Conservation (phyloP, 495 filamentous ascomycete species). For the Hypoxylon fuscum region DNA sequence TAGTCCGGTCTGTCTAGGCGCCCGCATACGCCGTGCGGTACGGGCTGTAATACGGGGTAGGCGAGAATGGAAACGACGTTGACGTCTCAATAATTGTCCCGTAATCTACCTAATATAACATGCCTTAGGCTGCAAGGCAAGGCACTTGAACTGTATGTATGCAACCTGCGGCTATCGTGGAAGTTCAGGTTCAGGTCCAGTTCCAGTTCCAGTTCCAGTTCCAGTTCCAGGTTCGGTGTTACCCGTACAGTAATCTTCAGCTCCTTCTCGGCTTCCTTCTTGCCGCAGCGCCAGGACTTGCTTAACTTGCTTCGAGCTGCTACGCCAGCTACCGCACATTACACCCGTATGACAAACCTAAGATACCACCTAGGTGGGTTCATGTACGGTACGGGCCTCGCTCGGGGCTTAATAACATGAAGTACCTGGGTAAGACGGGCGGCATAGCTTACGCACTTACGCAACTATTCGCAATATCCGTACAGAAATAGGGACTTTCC, state of each 20-base stretch:
- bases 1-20: neutral
- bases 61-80: neutral
- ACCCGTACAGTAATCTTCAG: conserved; percentile 34
- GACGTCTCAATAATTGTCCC: neutral
- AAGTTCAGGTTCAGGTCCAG: too few relatives aligned
- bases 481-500: conserved; percentile 1
- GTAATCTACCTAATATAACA: neutral
- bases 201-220: too few relatives aligned
- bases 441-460: conserved; percentile 18
- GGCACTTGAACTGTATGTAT: conserved; percentile 7
- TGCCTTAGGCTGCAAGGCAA: conserved; percentile 20
- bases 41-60: too few relatives aligned
- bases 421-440: conserved; percentile 22
- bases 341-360: neutral
- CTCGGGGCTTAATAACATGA: too few relatives aligned
- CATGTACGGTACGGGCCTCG: neutral
- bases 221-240: too few relatives aligned
- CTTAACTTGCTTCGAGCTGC: neutral
- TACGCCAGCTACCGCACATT: neutral
- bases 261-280: conserved; percentile 31
- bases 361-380: neutral
- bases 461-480: neutral
- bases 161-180: conserved; percentile 35
- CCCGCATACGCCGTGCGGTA: too few relatives aligned
- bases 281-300: conserved; percentile 14